Percentiles rank a stretch among this genome's conserved stretches.
phyloP scores from a whole-genome alignment of 2,329 filamentous ascomycete species.

The Xenosphaeropsis pyriputrescens region DNA sequence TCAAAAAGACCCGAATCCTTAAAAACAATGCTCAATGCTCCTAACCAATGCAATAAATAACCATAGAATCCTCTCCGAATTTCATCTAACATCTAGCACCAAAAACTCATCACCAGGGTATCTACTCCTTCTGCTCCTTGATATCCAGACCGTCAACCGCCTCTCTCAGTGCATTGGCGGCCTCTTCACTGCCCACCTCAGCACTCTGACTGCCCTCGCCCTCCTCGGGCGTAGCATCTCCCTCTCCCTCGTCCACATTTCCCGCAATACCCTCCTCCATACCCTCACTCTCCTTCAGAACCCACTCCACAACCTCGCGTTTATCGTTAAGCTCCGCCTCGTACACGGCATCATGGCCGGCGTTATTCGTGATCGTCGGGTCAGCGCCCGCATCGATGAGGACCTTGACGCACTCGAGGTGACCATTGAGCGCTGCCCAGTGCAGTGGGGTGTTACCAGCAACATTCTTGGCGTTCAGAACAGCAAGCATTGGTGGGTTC shows the following conservation, averaged over 20 bases:
- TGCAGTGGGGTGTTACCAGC: slow-evolving; percentile 86
- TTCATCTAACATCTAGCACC: no score
- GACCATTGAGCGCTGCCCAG: slow-evolving; percentile 85
- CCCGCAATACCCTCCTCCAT: slow-evolving; percentile 18
- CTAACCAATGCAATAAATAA: no score
- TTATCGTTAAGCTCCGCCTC: slow-evolving; percentile 58
- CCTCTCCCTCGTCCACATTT: background rate
- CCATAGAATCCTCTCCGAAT: no score
- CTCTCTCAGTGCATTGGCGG: no score
- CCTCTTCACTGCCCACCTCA: no score
- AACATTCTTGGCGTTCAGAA: slow-evolving; percentile 57
- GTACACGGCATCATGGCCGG: slow-evolving; percentile 69
- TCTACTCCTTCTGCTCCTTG: no score
- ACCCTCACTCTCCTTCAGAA: slow-evolving; percentile 22
- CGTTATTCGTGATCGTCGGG: slow-evolving; percentile 64
- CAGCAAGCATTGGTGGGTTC: slow-evolving; percentile 20
- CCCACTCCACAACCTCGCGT: slow-evolving; percentile 44
- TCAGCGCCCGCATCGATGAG: slow-evolving; percentile 67
- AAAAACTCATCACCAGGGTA: no score
- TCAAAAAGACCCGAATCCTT: no score
- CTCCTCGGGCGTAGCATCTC: no score
- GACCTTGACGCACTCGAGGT: slow-evolving; percentile 64
- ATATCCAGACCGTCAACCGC: no score
- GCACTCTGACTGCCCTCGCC: no score
- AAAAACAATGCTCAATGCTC: no score